Percentiles rank a stretch among this genome's conserved stretches.
phyloP scores from a whole-genome alignment of 176 grass and related monocot genomes.

The Miscanthus lutarioriparius region DNA sequence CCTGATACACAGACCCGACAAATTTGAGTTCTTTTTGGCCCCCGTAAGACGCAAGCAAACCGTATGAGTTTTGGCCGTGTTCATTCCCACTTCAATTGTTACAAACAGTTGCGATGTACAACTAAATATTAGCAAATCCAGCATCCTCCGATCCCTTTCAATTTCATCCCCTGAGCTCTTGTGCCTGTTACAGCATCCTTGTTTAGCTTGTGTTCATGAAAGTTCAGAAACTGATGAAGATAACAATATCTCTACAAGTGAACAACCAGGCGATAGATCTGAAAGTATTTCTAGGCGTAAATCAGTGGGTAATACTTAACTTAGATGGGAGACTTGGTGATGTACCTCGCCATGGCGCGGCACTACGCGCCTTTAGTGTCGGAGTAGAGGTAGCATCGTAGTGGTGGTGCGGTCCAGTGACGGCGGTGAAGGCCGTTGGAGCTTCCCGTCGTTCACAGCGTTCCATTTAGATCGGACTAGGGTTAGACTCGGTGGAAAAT shows the following conservation, averaged over 20 bases:
- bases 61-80: constrained; percentile 19
- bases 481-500: no score
- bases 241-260: not conserved
- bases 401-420: no score
- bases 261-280: not conserved
- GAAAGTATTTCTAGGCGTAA: no score
- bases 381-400: no score
- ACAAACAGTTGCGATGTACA: not conserved
- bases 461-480: no score
- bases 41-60: not conserved
- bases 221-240: not conserved
- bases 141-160: not conserved
- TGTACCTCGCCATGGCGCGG: no score
- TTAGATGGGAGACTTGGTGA: no score
- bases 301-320: no score
- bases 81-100: constrained; percentile 30
- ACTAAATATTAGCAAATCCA: constrained; percentile 38
- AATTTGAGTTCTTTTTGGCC: constrained; percentile 32
- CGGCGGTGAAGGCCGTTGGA: no score
- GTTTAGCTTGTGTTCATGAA: not conserved
- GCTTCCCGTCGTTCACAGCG: no score
- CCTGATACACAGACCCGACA: not conserved
- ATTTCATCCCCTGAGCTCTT: not conserved
- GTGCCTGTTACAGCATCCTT: not conserved
- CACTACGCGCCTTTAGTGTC: no score